A percentile compares a stretch with the other conserved stretches of the same genome.
Evolutionary conservation across 2,329 filamentous ascomycete species (phyloP).

Genomic region (Acrocalymma vagum): DNA sequence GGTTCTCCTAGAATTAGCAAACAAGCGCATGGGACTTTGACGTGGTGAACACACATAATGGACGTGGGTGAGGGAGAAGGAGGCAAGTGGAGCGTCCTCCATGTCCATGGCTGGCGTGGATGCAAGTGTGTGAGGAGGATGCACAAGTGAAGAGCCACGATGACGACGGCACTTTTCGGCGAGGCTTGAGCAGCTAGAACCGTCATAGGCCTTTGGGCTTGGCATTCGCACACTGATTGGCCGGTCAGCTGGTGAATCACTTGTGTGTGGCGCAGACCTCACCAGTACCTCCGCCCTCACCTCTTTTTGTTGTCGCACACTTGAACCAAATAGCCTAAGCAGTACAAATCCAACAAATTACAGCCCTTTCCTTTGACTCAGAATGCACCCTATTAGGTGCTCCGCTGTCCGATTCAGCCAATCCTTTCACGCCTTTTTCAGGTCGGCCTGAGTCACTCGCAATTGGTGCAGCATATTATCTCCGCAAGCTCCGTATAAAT

Average conservation of each 20-base stretch:
- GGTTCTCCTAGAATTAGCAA: constrained; percentile 70
- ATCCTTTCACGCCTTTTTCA: background rate
- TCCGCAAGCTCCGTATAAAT: constrained; percentile 1
- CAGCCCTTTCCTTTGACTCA: constrained; percentile 15
- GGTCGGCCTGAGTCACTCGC: too few species aligned
- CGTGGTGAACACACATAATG: constrained; percentile 76
- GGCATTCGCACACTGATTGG: too few species aligned
- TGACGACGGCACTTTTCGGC: constrained; percentile 20
- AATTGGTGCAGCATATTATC: too few species aligned
- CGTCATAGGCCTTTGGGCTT: constrained; percentile 7
- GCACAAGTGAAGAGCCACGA: too few species aligned
- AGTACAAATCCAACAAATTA: too few species aligned
- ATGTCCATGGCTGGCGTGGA: constrained; percentile 36
- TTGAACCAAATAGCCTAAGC: too few species aligned
- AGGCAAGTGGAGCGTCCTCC: constrained; percentile 73
- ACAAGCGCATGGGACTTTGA: constrained; percentile 5
- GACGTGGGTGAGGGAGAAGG: constrained; percentile 92
- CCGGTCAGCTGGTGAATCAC: constrained; percentile 9
- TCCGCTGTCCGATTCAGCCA: too few species aligned
- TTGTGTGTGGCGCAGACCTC: background rate
- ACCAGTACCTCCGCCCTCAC: too few species aligned
- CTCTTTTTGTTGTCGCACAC: too few species aligned
- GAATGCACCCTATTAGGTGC: constrained; percentile 25
- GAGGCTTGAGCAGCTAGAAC: too few species aligned
- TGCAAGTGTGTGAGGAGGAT: constrained; percentile 1